Conservation (phyloP, 225 moss, liverwort and hornwort species). For the Straminergon stramineum region DNA sequence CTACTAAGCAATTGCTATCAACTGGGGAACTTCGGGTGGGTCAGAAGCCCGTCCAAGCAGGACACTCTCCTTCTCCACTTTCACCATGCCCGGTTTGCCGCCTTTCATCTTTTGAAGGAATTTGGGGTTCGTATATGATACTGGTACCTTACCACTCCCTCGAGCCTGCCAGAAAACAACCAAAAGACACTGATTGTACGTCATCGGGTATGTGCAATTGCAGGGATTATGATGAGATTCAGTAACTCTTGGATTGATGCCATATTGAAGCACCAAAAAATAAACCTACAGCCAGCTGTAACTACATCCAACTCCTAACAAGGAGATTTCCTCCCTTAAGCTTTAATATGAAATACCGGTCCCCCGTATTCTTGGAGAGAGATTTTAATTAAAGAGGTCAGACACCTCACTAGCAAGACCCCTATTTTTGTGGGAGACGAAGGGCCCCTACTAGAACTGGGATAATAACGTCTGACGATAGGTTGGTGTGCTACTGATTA, state of each 20-base stretch:
- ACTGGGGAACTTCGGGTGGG: slow-evolving; percentile 10
- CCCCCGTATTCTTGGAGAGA: neutral
- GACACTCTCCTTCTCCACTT: slow-evolving; percentile 50
- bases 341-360: neutral
- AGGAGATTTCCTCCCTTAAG: neutral
- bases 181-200: neutral
- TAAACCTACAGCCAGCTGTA: neutral
- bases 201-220: neutral
- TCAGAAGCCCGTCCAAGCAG: slow-evolving; percentile 27
- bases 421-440: neutral
- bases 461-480: neutral
- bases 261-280: neutral
- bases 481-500: neutral
- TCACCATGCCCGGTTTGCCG: slow-evolving; percentile 39
- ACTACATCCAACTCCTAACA: neutral
- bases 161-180: slow-evolving; percentile 24
- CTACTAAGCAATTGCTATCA: slow-evolving; percentile 7
- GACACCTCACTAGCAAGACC: neutral
- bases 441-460: neutral
- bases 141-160: slow-evolving; percentile 45
- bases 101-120: slow-evolving; percentile 46
- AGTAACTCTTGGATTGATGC: neutral
- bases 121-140: slow-evolving; percentile 37
- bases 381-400: neutral
- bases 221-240: neutral